Evolutionary conservation across 768 basidiomycete genomes (phyloP), one percentile per base, ranked within the genome.

Genomic region (Paxillus ammoniavirescens): DNA sequence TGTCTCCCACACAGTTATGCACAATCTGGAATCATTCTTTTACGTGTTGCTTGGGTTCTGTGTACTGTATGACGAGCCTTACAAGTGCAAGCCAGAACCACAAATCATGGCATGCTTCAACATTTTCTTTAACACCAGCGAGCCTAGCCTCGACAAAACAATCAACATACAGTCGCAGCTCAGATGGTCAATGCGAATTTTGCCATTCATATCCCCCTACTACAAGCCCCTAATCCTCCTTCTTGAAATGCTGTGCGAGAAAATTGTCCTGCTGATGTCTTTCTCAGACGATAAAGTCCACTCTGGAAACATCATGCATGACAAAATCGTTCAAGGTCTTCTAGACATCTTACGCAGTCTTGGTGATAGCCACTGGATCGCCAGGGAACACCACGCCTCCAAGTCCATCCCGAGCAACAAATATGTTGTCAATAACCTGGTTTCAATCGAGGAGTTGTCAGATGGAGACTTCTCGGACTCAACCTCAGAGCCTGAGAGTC

Each of bases 21-120:
- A 57, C 13, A 46, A 57, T 8, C 43, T 62, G 1, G 48, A 62
- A 12, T 59, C 48, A 3, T 47, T 61, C 5, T 59, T 54, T 8
- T 57, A 61, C 5, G 31, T 61, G 3, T 5, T 61, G 6, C 33
- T 60, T 5, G 40, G 23, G 0, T 47, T 58, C 2, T 52, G 46
- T 42, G 31, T 58, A 12, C 37, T 60, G 10, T 58, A 38, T 6
- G 18, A 55, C 30, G 23, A 14, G 2, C 50, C 59, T 4, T 1
- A 46, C 8, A 21, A 21, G 3, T 17, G 36, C 21, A 53, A 56
- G 15, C 30, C 50, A 5, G 26, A 45, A 12, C 31, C 38, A 4
- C 9, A n/a, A 10, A 45, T 58, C 7, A 18, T 17, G 1, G 1
- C 35, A 2, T 55, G 52, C 8, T 61, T 61, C 7, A 23, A 62